phyloP scores from a whole-genome alignment of 768 basidiomycete genomes.

The Boletus subparvulus region DNA sequence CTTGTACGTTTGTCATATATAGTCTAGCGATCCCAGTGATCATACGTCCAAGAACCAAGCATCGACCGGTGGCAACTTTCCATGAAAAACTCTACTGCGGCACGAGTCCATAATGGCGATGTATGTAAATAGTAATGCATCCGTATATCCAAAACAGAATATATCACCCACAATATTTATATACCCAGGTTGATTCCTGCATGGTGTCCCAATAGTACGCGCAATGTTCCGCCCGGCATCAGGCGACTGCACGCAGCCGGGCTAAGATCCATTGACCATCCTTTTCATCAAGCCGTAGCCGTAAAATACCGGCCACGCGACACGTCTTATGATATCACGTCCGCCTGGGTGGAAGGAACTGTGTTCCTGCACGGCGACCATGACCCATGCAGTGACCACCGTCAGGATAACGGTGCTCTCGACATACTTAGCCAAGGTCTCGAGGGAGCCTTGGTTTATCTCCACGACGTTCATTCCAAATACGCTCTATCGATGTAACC shows the following conservation, averaged over 20 bases:
- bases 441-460: conserved; percentile 28
- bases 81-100: not conserved
- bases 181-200: not conserved
- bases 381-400: conserved; percentile 51
- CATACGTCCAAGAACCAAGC: not conserved
- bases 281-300: not conserved
- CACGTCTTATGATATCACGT: conserved; percentile 7
- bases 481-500: conserved; percentile 28
- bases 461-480: conserved; percentile 32
- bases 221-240: not conserved
- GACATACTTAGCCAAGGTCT: conserved; percentile 40
- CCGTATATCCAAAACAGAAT: not conserved
- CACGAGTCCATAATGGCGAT: not conserved
- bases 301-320: conserved; percentile 22
- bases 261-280: not conserved
- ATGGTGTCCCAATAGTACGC: not conserved
- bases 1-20: not conserved
- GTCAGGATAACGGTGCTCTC: conserved; percentile 51
- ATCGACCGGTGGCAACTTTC: not conserved
- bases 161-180: not conserved
- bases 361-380: conserved; percentile 49
- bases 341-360: conserved; percentile 22
- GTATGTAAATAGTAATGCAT: not conserved
- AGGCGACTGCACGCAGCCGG: not conserved
- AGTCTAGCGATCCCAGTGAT: not conserved